These are phyloP conservation scores for Phlebopus sp. DNA, from an alignment of 1,284 basidiomycete genomes.

Conservation along the genomic window DNA sequence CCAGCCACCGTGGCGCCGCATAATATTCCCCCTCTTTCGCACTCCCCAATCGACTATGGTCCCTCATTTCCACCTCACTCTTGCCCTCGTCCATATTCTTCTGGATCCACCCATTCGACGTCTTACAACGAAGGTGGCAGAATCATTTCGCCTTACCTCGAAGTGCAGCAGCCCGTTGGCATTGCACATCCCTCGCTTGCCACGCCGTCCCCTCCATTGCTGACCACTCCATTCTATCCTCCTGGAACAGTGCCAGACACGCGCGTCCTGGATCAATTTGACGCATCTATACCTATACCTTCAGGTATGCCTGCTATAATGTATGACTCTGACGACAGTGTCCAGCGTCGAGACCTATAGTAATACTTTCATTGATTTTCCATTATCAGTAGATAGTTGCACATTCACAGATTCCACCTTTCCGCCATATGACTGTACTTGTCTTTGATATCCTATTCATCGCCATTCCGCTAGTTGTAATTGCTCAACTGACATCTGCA, in stretches of 20 bases:
- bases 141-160: slow-evolving; percentile 9
- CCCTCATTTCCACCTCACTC: slow-evolving; percentile 8
- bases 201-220: slow-evolving; percentile 32
- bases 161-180: slow-evolving; percentile 8
- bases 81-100: slow-evolving; percentile 21
- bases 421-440: not conserved
- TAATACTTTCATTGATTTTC: slow-evolving; percentile 12
- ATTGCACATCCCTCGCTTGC: slow-evolving; percentile 11
- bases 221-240: slow-evolving; percentile 38
- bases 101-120: slow-evolving; percentile 18
- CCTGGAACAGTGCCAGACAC: slow-evolving; percentile 16
- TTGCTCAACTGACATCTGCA: slow-evolving; percentile 6
- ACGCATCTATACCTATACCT: slow-evolving; percentile 10
- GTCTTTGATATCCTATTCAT: slow-evolving; percentile 6
- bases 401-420: not conserved
- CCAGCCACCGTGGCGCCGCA: slow-evolving; percentile 10
- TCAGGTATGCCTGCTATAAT: slow-evolving; percentile 16
- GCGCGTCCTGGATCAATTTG: slow-evolving; percentile 10
- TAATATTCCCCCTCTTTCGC: slow-evolving; percentile 12
- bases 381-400: slow-evolving; percentile 21
- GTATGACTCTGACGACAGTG: slow-evolving; percentile 9
- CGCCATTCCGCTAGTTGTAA: slow-evolving; percentile 15
- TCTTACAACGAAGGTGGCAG: slow-evolving; percentile 10
- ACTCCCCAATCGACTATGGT: slow-evolving; percentile 9
- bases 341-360: slow-evolving; percentile 8